Conservation (phyloP, 495 filamentous ascomycete genomes). For the Podospora didyma region DNA sequence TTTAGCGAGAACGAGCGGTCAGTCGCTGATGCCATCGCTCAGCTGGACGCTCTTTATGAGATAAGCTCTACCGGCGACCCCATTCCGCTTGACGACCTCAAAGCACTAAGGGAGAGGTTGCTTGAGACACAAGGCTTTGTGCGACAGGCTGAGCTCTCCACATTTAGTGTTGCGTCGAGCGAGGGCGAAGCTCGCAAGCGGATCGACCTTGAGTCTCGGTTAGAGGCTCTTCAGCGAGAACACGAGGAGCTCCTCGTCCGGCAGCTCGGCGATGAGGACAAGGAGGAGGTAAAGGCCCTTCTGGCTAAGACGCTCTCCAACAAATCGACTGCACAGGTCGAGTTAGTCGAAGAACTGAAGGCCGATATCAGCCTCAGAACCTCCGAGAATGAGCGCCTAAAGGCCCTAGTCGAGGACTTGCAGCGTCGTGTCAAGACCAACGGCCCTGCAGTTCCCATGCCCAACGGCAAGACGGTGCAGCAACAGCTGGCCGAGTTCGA, state of each 20-base stretch:
- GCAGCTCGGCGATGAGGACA: constrained; percentile 73
- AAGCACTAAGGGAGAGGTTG: constrained; percentile 69
- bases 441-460: constrained; percentile 48
- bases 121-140: constrained; percentile 89
- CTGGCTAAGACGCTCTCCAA: constrained; percentile 71
- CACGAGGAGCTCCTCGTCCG: constrained; percentile 77
- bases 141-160: constrained; percentile 83
- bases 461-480: constrained; percentile 88
- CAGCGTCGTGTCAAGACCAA: constrained; percentile 64
- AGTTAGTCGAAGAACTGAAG: constrained; percentile 68
- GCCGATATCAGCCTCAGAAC: constrained; percentile 65
- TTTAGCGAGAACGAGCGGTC: constrained; percentile 88
- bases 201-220: constrained; percentile 67
- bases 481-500: constrained; percentile 98
- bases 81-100: constrained; percentile 76
- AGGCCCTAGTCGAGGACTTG: constrained; percentile 67
- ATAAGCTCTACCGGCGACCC: constrained; percentile 70
- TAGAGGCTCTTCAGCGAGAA: constrained; percentile 68
- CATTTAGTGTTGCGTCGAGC: constrained; percentile 51
- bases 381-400: constrained; percentile 73
- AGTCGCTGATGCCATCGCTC: constrained; percentile 74
- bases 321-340: constrained; percentile 64
- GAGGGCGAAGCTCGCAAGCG: constrained; percentile 64
- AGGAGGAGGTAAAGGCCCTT: constrained; percentile 75
- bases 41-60: constrained; percentile 73